Evolutionary conservation across 2,329 filamentous ascomycete species (phyloP), one percentile per base, ranked within the genome.

Genomic region (Emmonsia crescens): DNA sequence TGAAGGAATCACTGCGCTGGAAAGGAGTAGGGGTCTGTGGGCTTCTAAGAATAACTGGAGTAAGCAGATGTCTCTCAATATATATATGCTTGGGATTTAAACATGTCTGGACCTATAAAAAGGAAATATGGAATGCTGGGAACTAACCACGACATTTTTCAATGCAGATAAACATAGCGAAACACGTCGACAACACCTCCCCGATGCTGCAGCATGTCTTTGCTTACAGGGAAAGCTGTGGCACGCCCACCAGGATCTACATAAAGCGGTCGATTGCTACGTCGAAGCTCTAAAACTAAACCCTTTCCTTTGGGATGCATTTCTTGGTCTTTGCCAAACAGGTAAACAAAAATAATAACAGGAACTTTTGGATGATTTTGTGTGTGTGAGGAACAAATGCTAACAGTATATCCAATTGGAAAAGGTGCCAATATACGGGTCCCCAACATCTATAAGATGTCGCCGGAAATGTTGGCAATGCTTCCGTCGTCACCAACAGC

Each of bases 261-360:
- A 89, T 70, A 91, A 89, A 74, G 92, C 94, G 8, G 85, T 93
- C 19, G 84, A 89, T 66, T 91, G 85, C 73, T 97, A 94, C 71
- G 91, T 96, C 67, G 91, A 95, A 63, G 85, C 92, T 5, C 78
- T 99, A 68, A 95, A 92, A 75, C 75, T 86, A 60, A 99, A 97
- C 70, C 92, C 94, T 1, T 93, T 97, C 75, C 94, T 96, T 84
- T 99, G 94, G 94, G 94, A 99, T 79, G 92, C 93, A 0, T 97
- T 97, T 69, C 86, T 87, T 27, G 88, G 85, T 19, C 82, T 99
- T 8, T 96, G 92, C 72, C 91, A 96, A 71, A 89, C 84, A 51
- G 85, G 84, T 73, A 68, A 74, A 66, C 55, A 49, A n/a, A 42
- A 36, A 57, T 9, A 59, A 31, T 58, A 16, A 12, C 33, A 44